A percentile compares a stretch with the other conserved stretches of the same genome.
These are phyloP conservation scores for Claviceps paspali DNA, from an alignment of 2,329 filamentous ascomycete species.

Conservation along the genomic window DNA sequence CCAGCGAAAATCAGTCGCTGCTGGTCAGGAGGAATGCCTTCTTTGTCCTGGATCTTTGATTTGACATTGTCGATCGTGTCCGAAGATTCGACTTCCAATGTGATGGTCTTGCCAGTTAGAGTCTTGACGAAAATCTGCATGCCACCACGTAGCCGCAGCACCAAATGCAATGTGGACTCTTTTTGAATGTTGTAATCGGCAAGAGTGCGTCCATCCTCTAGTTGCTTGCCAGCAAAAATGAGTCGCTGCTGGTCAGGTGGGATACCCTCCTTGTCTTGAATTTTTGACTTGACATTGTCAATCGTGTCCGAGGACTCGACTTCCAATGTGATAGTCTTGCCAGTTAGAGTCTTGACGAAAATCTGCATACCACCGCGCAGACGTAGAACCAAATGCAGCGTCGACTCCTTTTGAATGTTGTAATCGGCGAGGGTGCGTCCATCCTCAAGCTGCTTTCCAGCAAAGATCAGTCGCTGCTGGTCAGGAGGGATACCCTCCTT, in stretches of 20 bases:
- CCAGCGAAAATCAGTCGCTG: conserved; percentile 88
- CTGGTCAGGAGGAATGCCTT: conserved; percentile 88
- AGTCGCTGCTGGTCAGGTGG: conserved; percentile 89
- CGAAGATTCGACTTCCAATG: conserved; percentile 73
- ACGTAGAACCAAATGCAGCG: conserved; percentile 72
- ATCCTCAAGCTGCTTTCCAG: conserved; percentile 90
- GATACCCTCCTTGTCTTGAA: conserved; percentile 86
- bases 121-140: conserved; percentile 88
- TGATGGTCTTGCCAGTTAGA: conserved; percentile 86
- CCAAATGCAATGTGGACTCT: conserved; percentile 67
- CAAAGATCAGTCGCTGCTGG: conserved; percentile 90
- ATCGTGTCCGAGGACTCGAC: conserved; percentile 84
- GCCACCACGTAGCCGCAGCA: conserved; percentile 73
- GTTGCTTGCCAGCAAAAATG: conserved; percentile 86
- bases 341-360: conserved; percentile 75
- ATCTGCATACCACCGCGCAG: conserved; percentile 85
- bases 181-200: conserved; percentile 97
- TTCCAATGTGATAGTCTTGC: conserved; percentile 89
- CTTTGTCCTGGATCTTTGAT: conserved; percentile 83
- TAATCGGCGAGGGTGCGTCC: conserved; percentile 82
- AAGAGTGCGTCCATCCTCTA: conserved; percentile 82
- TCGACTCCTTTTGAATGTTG: conserved; percentile 91
- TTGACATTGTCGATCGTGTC: conserved; percentile 95
- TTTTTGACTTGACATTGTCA: conserved; percentile 90
- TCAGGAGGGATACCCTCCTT: conserved; percentile 95